These are phyloP conservation scores for Sanghuangporus sanghuang DNA, from an alignment of 1,284 basidiomycete species.

Conservation along the genomic window DNA sequence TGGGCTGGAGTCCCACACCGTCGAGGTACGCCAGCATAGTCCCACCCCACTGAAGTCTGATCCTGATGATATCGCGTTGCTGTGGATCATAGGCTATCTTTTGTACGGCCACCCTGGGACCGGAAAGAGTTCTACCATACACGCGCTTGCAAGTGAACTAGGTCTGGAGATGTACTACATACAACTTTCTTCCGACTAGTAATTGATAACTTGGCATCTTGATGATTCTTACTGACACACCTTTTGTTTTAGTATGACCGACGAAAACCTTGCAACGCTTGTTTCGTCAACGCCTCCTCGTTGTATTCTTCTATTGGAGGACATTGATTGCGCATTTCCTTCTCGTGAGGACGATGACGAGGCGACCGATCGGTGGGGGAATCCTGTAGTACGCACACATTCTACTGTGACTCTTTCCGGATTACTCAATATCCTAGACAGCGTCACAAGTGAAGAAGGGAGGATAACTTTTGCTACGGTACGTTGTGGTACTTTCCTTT, in stretches of 20 bases:
- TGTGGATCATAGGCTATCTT: conserved; percentile 33
- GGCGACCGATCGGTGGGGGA: conserved; percentile 4
- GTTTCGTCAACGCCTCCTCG: conserved; percentile 42
- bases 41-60: neutral
- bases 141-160: conserved; percentile 55
- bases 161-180: conserved; percentile 55
- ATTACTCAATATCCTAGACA: conserved; percentile 49
- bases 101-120: conserved; percentile 50
- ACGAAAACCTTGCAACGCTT: conserved; percentile 38
- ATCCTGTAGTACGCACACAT: conserved; percentile 14
- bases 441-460: conserved; percentile 50
- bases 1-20: conserved; percentile 51
- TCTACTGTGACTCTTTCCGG: conserved; percentile 40
- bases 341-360: conserved; percentile 38
- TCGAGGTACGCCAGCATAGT: conserved; percentile 26
- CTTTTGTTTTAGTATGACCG: conserved; percentile 37
- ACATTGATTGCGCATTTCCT: conserved; percentile 52
- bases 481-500: conserved; percentile 11
- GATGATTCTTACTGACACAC: neutral
- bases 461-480: conserved; percentile 52
- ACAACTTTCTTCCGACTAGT: conserved; percentile 46
- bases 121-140: conserved; percentile 51
- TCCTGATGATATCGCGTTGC: neutral
- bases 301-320: conserved; percentile 47
- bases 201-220: conserved; percentile 19